Evolutionary conservation across 139 green algal genomes (phyloP).

Genomic region (Deuterostichococcus epilithicus): DNA sequence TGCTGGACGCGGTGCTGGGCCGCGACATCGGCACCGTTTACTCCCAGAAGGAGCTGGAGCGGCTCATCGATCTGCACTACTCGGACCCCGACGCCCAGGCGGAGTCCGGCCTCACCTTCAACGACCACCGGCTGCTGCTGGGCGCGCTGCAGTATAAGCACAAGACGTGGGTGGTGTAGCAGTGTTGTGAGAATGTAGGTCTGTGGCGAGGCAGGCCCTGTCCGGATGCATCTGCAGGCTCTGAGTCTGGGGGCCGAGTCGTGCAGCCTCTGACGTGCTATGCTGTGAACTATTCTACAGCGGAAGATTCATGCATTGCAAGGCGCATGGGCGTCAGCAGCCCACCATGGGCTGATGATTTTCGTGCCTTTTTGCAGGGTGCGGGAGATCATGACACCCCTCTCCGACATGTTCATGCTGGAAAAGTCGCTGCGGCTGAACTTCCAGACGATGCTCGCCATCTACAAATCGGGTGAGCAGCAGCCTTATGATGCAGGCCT

Average conservation of each 20-base stretch:
- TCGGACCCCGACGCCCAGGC: constrained; percentile 36
- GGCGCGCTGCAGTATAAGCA: constrained; percentile 56
- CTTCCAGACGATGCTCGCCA: constrained; percentile 52
- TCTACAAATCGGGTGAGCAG: constrained; percentile 60
- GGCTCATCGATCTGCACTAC: constrained; percentile 23
- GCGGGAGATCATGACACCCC: constrained; percentile 41
- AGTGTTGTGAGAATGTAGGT: too few relatives aligned
- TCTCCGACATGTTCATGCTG: constrained; percentile 57
- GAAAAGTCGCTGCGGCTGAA: constrained; percentile 33
- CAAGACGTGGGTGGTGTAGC: constrained; percentile 25
- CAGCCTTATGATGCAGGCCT: not conserved
- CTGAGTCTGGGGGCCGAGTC: too few relatives aligned
- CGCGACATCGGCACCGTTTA: constrained; percentile 53
- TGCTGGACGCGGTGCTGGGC: constrained; percentile 56
- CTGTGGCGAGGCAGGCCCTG: too few relatives aligned
- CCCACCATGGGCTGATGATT: too few relatives aligned
- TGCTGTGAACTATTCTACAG: too few relatives aligned
- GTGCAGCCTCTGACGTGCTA: too few relatives aligned
- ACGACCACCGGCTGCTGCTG: constrained; percentile 43
- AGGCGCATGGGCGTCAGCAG: too few relatives aligned
- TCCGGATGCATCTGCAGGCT: too few relatives aligned
- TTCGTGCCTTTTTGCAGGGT: constrained; percentile 36
- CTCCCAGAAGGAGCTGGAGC: constrained; percentile 43
- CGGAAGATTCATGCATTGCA: too few relatives aligned
- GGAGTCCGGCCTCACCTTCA: constrained; percentile 39